Conservation (phyloP, 2,329 filamentous ascomycete genomes). For the Blastomyces gilchristii region DNA sequence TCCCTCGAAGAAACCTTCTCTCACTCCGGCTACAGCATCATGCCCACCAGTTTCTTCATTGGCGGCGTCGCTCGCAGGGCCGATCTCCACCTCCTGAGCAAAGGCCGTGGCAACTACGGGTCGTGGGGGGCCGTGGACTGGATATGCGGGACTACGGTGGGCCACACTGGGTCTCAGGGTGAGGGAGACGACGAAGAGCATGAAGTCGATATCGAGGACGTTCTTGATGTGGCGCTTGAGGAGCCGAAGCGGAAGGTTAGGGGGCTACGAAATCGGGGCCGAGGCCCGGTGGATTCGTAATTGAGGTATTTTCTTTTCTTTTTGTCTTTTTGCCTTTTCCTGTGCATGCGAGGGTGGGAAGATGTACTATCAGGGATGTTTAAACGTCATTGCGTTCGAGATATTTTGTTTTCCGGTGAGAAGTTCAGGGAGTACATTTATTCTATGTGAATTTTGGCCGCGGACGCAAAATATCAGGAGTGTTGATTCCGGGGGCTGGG, state of each 20-base stretch:
- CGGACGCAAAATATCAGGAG: background rate
- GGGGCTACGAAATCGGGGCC: conserved; percentile 13
- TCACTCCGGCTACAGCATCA: conserved; percentile 49
- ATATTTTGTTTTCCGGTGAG: background rate
- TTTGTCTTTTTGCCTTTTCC: no score
- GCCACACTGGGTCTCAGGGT: conserved; percentile 30
- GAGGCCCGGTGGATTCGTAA: background rate
- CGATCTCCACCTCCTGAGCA: conserved; percentile 44
- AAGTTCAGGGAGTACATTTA: background rate
- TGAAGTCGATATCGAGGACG: conserved; percentile 26
- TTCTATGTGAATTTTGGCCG: background rate
- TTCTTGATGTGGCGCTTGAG: conserved; percentile 25
- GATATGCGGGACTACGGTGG: conserved; percentile 32
- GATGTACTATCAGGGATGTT: background rate
- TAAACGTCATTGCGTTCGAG: background rate
- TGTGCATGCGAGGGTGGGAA: no score
- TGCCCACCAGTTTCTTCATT: conserved; percentile 49
- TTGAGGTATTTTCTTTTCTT: background rate
- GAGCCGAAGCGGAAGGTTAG: conserved; percentile 23
- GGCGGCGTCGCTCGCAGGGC: conserved; percentile 48
- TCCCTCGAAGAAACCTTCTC: conserved; percentile 53
- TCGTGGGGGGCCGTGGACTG: conserved; percentile 39
- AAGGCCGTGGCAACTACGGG: conserved; percentile 38
- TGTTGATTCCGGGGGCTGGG: background rate
- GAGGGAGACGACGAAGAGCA: conserved; percentile 41